phyloP scores from a whole-genome alignment of 805 yeast genomes.

The Yamadazyma sp. region DNA sequence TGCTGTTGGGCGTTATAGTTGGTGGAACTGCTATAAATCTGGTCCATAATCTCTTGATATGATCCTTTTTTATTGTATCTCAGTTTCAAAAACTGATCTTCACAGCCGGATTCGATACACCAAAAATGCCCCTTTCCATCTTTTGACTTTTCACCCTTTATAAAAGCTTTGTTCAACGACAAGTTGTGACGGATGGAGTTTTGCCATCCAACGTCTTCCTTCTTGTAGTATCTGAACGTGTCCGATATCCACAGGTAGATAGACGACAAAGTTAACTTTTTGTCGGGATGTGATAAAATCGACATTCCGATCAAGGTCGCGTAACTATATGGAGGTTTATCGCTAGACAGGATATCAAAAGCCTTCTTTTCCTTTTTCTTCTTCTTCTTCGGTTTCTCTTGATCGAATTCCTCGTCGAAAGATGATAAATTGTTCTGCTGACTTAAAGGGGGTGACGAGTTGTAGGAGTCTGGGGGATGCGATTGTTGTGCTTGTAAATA shows the following conservation, averaged over 20 bases:
- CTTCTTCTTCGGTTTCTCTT: conserved; percentile 21
- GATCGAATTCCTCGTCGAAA: conserved; percentile 12
- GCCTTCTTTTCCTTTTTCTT: conserved; percentile 34
- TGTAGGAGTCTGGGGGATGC: conserved; percentile 1
- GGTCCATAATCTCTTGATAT: conserved; percentile 46
- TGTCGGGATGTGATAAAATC: conserved; percentile 70
- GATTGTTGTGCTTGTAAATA: background rate
- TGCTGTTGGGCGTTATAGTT: conserved; percentile 1
- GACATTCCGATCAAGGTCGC: conserved; percentile 95
- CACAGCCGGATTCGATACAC: conserved; percentile 84
- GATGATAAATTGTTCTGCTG: conserved; percentile 19
- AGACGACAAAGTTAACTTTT: conserved; percentile 50
- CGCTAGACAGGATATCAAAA: conserved; percentile 51
- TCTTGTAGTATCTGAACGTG: conserved; percentile 78
- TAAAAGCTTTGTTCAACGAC: conserved; percentile 89
- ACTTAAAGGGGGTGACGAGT: conserved; percentile 23
- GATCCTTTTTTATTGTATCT: conserved; percentile 48
- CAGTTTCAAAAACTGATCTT: conserved; percentile 72
- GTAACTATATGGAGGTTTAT: conserved; percentile 91
- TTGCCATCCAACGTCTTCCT: conserved; percentile 94
- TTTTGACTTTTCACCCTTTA: conserved; percentile 85
- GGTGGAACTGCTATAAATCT: conserved; percentile 19
- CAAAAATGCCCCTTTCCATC: conserved; percentile 93
- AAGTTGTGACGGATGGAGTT: conserved; percentile 94
- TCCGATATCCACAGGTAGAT: conserved; percentile 91